A percentile compares a stretch with the other conserved stretches of the same genome.
phyloP scores from a whole-genome alignment of 768 basidiomycete genomes.

The Suillus discolor region DNA sequence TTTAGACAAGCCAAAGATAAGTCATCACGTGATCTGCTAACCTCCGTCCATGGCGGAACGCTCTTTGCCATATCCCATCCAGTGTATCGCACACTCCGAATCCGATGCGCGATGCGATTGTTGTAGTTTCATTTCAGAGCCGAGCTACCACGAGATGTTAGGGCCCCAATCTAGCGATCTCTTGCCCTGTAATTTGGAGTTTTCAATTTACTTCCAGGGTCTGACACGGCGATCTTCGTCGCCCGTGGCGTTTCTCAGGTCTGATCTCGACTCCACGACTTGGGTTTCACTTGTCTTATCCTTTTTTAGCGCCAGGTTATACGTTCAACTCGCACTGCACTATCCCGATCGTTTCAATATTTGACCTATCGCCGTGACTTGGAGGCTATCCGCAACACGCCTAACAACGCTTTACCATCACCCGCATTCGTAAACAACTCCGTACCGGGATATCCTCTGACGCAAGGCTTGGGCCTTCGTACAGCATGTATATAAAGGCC shows the following conservation, averaged over 20 bases:
- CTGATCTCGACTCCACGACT: slow-evolving; percentile 26
- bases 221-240: slow-evolving; percentile 24
- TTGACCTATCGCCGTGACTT: slow-evolving; percentile 33
- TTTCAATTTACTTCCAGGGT: not conserved
- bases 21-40: slow-evolving; percentile 6
- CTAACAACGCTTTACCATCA: slow-evolving; percentile 30
- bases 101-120: slow-evolving; percentile 1
- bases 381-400: slow-evolving; percentile 32
- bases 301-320: slow-evolving; percentile 28
- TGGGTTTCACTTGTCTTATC: slow-evolving; percentile 16
- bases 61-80: slow-evolving; percentile 9
- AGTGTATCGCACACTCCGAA: slow-evolving; percentile 12
- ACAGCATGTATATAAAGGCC: slow-evolving; percentile 36
- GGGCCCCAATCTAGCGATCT: too few species aligned
- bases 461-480: slow-evolving; percentile 18
- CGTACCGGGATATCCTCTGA: slow-evolving; percentile 29
- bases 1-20: slow-evolving; percentile 16
- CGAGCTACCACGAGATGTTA: slow-evolving; percentile 19
- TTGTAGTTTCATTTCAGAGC: slow-evolving; percentile 16
- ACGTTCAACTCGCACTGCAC: slow-evolving; percentile 28
- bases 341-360: slow-evolving; percentile 40
- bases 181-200: too few species aligned
- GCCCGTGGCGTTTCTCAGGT: slow-evolving; percentile 20
- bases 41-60: slow-evolving; percentile 26
- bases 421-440: slow-evolving; percentile 30